A percentile compares a stretch with the other conserved stretches of the same genome.
These are phyloP conservation scores for Triangularia setosa DNA, from an alignment of 2,329 filamentous ascomycete species.

Conservation along the genomic window DNA sequence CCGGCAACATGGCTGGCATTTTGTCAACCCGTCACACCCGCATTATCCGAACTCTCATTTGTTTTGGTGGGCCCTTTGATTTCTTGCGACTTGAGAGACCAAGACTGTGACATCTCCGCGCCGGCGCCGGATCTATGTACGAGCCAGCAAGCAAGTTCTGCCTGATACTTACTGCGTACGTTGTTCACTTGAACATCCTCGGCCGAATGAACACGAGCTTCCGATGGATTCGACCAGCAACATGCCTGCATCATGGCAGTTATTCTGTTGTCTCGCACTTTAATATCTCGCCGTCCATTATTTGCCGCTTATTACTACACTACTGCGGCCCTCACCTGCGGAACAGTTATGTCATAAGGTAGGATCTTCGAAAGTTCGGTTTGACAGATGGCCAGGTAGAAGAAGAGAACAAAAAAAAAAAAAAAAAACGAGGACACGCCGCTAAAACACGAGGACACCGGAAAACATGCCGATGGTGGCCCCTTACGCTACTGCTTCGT, in stretches of 20 bases:
- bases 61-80: slow-evolving; percentile 1
- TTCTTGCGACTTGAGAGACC: not conserved
- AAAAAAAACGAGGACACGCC: not conserved
- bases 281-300: not conserved
- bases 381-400: not conserved
- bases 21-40: slow-evolving; percentile 1
- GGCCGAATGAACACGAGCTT: not conserved
- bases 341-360: not conserved
- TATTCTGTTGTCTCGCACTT: not conserved
- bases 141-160: not conserved
- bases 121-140: not conserved
- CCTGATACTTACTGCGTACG: not conserved
- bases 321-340: not conserved
- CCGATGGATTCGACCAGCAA: not conserved
- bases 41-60: slow-evolving; percentile 3
- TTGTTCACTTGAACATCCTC: not conserved
- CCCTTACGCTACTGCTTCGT: not conserved
- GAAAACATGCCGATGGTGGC: slow-evolving; percentile 4
- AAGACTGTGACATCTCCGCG: not conserved
- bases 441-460: not conserved
- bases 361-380: not conserved
- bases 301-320: not conserved
- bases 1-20: not conserved
- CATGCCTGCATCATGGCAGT: not conserved
- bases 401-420: not conserved